Percentiles rank a stretch among this genome's conserved stretches.
Evolutionary conservation across 768 basidiomycete genomes (phyloP).

Genomic region (Termitomyces sp.): DNA sequence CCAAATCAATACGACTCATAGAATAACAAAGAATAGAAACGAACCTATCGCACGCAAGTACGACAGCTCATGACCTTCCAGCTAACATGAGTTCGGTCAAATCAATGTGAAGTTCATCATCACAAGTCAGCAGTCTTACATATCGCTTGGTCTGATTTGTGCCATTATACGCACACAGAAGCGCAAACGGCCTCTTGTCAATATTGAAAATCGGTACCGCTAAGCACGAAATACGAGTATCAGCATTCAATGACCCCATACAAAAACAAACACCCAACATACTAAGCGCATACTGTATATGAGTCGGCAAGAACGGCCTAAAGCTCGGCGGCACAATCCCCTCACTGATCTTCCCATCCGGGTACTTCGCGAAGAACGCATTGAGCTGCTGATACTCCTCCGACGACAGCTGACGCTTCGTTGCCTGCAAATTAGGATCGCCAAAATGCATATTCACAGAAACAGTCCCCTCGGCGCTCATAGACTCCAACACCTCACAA

Average conservation of each 20-base stretch:
- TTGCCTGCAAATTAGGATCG: slow-evolving; percentile 51
- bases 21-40: neutral
- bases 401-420: slow-evolving; percentile 53
- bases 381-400: slow-evolving; percentile 77
- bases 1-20: slow-evolving; percentile 6
- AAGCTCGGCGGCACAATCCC: slow-evolving; percentile 83
- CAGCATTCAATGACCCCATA: neutral
- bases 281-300: slow-evolving; percentile 89
- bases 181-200: slow-evolving; percentile 87
- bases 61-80: slow-evolving; percentile 88
- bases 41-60: slow-evolving; percentile 87
- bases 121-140: slow-evolving; percentile 37
- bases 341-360: slow-evolving; percentile 87
- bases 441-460: slow-evolving; percentile 73
- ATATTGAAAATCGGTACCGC: slow-evolving; percentile 93
- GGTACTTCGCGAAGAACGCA: slow-evolving; percentile 74
- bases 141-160: slow-evolving; percentile 79
- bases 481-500: slow-evolving; percentile 81
- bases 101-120: neutral
- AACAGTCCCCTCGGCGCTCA: slow-evolving; percentile 57
- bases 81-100: slow-evolving; percentile 34
- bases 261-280: slow-evolving; percentile 27
- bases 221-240: slow-evolving; percentile 26
- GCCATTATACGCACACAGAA: slow-evolving; percentile 90
- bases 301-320: slow-evolving; percentile 75